phyloP scores from a whole-genome alignment of 148 eudicot species.

The Rhododendron molle region DNA sequence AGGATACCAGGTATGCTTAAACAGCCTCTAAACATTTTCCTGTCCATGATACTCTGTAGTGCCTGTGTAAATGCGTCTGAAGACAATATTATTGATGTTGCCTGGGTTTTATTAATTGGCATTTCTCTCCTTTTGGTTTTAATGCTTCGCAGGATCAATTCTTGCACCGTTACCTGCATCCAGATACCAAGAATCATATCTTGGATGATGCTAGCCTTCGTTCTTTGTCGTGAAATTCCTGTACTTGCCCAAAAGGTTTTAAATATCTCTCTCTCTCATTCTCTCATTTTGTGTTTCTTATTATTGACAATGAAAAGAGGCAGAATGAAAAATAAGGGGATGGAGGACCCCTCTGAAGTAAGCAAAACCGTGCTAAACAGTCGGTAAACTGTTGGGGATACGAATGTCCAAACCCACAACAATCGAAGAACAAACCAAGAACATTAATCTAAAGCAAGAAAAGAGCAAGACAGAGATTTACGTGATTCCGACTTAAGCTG shows the following conservation, averaged over 20 bases:
- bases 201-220: slow-evolving; percentile 57
- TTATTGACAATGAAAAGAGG: not conserved
- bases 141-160: slow-evolving; percentile 32
- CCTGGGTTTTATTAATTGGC: not conserved
- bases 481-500: too few species aligned
- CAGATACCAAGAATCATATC: slow-evolving; percentile 37
- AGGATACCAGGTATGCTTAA: slow-evolving; percentile 39
- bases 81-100: not conserved
- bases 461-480: too few species aligned
- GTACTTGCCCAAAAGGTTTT: slow-evolving; percentile 67
- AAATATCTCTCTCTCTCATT: not conserved
- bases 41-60: not conserved
- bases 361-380: not conserved
- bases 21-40: not conserved
- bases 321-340: not conserved
- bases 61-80: not conserved
- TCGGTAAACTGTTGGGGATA: not conserved
- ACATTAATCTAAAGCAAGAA: too few species aligned
- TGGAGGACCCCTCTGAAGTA: not conserved
- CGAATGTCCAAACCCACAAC: too few species aligned
- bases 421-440: too few species aligned
- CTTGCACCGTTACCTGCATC: slow-evolving; percentile 39
- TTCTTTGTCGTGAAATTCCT: slow-evolving; percentile 78
- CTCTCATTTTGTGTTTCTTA: not conserved
- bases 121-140: not conserved